Percentiles rank a stretch among this genome's conserved stretches.
Evolutionary conservation across 352 stramenopile genomes (phyloP).

Genomic region (Phytophthora palmivora): DNA sequence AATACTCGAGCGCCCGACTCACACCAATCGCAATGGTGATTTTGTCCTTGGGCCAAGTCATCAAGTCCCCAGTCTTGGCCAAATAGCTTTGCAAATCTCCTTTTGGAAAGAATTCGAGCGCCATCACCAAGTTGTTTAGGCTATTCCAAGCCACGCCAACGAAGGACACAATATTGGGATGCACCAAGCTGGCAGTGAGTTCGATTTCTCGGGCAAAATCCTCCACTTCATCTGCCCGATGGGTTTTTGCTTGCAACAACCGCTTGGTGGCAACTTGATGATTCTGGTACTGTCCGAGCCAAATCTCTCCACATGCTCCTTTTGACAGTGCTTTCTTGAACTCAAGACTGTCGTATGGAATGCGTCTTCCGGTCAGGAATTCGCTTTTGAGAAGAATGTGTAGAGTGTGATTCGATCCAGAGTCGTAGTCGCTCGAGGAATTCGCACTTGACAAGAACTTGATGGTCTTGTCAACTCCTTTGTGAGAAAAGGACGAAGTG

Average conservation of each 20-base stretch:
- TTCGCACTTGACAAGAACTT: constrained; percentile 6
- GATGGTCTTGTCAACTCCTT: constrained; percentile 28
- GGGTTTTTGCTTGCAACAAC: constrained; percentile 35
- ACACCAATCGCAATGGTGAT: constrained; percentile 45
- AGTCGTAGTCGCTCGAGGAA: constrained; percentile 4
- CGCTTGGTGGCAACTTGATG: constrained; percentile 52
- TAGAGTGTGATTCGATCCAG: constrained; percentile 20
- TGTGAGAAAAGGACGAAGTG: constrained; percentile 10
- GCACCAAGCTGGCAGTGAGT: constrained; percentile 37
- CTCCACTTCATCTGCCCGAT: constrained; percentile 42
- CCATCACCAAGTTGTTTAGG: constrained; percentile 54
- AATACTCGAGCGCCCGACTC: constrained; percentile 39
- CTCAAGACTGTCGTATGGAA: constrained; percentile 30
- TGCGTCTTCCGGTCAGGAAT: constrained; percentile 18
- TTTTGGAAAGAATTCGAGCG: constrained; percentile 48
- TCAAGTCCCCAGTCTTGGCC: constrained; percentile 17
- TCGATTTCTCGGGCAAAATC: constrained; percentile 47
- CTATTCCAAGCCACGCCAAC: constrained; percentile 55
- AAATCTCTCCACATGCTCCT: constrained; percentile 63
- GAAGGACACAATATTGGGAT: constrained; percentile 45
- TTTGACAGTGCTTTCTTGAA: constrained; percentile 45
- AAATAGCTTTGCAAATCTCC: constrained; percentile 54
- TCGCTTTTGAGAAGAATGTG: constrained; percentile 26
- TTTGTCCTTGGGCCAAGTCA: constrained; percentile 46
- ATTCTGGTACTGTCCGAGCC: constrained; percentile 39